phyloP scores from a whole-genome alignment of 2,329 filamentous ascomycete genomes.

The Raffaelea ambrosiae region DNA sequence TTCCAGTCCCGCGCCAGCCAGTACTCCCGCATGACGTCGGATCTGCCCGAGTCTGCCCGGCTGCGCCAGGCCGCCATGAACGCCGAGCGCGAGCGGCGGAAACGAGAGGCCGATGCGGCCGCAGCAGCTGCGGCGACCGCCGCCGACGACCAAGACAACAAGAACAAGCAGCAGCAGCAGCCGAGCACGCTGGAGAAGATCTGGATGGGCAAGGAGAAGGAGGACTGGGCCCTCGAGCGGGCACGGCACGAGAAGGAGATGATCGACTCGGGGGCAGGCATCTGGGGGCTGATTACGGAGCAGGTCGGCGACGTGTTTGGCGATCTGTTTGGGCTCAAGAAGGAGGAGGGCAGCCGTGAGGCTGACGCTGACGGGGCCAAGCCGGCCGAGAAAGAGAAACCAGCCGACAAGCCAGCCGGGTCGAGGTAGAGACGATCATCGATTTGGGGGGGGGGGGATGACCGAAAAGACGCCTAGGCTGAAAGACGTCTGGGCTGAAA shows the following conservation, averaged over 20 bases:
- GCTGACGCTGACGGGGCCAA: slow-evolving; percentile 7
- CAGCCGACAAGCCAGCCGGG: slow-evolving; percentile 1
- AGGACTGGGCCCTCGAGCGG: slow-evolving; percentile 44
- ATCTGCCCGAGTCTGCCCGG: slow-evolving; percentile 46
- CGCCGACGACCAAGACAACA: slow-evolving; percentile 2
- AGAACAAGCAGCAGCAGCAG: too few species aligned
- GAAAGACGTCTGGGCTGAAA: too few species aligned
- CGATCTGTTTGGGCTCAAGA: slow-evolving; percentile 10
- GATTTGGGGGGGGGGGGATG: neutral
- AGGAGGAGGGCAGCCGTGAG: slow-evolving; percentile 15
- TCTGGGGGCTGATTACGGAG: slow-evolving; percentile 47
- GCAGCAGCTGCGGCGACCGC: neutral
- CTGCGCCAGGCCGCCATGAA: slow-evolving; percentile 37
- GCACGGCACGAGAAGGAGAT: slow-evolving; percentile 28
- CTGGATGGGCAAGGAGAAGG: slow-evolving; percentile 48
- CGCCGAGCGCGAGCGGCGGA: slow-evolving; percentile 32
- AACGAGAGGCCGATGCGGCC: neutral
- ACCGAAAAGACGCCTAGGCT: too few species aligned
- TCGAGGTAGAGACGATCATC: neutral
- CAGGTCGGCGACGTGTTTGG: slow-evolving; percentile 43
- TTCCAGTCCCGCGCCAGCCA: slow-evolving; percentile 31
- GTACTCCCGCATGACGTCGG: neutral
- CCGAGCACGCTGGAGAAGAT: slow-evolving; percentile 31
- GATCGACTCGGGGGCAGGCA: slow-evolving; percentile 46
- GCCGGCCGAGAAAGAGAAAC: neutral